Evolutionary conservation across 2,329 filamentous ascomycete genomes (phyloP), one percentile per base, ranked within the genome.

Genomic region (Pseudogymnoascus sp.): DNA sequence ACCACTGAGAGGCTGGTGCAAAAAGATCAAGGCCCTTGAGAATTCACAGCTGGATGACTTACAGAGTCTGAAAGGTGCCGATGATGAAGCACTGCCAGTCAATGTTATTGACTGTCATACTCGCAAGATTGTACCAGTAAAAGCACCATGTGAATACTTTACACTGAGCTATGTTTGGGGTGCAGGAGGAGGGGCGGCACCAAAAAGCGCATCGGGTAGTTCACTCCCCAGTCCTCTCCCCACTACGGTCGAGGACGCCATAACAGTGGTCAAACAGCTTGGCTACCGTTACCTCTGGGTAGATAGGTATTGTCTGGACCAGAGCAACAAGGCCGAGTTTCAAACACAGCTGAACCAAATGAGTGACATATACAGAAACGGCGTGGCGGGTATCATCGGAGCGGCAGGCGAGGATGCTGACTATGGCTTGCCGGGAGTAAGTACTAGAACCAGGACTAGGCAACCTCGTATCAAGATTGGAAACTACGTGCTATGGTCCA

Each of bases 251-350:
- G 60, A 38, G 15, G 59, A 68, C 23, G 65, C 65, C 4, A 47
- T 66, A 17, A 40, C 28, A 8, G 64, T 53, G 9, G 62, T 61
- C n/a, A 60, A 62, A 31, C 36, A 36, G 10, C 23, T 67, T 11
- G 40, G 36, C n/a, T 47, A 64, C 23, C 40, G 31, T 10, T 66
- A 64, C 60, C 40, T 66, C 28, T 66, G 63, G 64, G 47, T 64
- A 19, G 64, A 66, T 47, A 62, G 53, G 57, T 66, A 64, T 42
- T 66, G 62, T 42, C 73, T 75, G 19, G 59, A 67, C 35, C 70
- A 19, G 19, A 26, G 35, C 53, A 23, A 62, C 9, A 63, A 64
- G 35, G 10, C n/a, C 11, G 59, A 64, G 17, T 63, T 60, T 31
- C 23, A 33, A 38, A 33, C 21, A 33, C 61, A 57, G 42, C 8